Percentiles rank a stretch among this genome's conserved stretches.
Conservation (phyloP, 2,329 filamentous ascomycete genomes). For the Chaetothyriales sp. region DNA sequence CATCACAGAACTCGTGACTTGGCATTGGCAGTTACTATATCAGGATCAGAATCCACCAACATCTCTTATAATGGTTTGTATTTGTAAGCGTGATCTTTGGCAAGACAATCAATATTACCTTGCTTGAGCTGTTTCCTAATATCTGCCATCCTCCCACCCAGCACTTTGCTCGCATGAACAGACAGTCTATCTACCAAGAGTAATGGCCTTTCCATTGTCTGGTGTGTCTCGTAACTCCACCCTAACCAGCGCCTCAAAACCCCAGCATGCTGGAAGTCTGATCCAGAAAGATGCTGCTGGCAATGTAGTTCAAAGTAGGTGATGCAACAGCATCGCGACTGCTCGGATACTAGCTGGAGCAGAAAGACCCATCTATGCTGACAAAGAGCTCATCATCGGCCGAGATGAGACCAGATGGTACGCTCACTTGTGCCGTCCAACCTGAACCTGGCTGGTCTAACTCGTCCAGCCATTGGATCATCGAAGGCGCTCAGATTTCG, state of each 20-base stretch:
- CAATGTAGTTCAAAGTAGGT: conserved; percentile 11
- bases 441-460: conserved; percentile 9
- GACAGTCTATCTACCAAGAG: background rate
- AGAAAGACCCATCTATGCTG: conserved; percentile 20
- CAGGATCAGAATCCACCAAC: background rate
- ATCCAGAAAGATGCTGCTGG: conserved; percentile 8
- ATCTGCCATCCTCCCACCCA: background rate
- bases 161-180: too few relatives aligned
- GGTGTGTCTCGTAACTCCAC: background rate
- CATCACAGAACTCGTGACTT: too few relatives aligned
- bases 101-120: background rate
- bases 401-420: conserved; percentile 25
- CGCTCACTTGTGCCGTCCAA: background rate
- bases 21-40: too few relatives aligned
- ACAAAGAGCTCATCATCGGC: conserved; percentile 26
- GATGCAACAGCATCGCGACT: background rate
- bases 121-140: background rate
- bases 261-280: conserved; percentile 6
- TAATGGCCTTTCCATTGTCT: background rate
- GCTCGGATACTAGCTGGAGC: conserved; percentile 9
- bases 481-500: conserved; percentile 26
- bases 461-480: conserved; percentile 22
- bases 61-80: background rate
- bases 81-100: background rate
- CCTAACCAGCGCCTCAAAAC: conserved; percentile 1